These are phyloP conservation scores for Penicillium brasilianum DNA, from an alignment of 2,329 filamentous ascomycete genomes.

Conservation along the genomic window DNA sequence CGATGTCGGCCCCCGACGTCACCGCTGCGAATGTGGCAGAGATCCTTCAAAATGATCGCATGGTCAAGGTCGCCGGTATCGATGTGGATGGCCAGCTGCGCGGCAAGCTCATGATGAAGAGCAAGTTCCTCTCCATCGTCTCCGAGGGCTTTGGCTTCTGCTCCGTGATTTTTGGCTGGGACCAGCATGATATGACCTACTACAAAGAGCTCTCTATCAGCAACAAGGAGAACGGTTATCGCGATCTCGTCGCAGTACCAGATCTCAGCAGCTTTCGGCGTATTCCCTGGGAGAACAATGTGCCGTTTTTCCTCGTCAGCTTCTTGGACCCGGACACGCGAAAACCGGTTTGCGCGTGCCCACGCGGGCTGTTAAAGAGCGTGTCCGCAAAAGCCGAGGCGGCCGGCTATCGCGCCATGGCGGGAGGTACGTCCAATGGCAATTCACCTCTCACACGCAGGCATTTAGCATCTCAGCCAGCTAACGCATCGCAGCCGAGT, in stretches of 20 bases:
- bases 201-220: conserved; percentile 82
- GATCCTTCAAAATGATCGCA: conserved; percentile 71
- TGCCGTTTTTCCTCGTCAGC: conserved; percentile 82
- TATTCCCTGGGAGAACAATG: conserved; percentile 88
- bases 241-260: conserved; percentile 80
- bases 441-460: background rate
- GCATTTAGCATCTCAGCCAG: background rate
- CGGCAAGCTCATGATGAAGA: conserved; percentile 89
- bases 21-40: conserved; percentile 69
- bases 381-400: conserved; percentile 69
- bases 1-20: conserved; percentile 25
- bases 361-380: conserved; percentile 73
- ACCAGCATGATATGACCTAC: conserved; percentile 95
- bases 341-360: conserved; percentile 75
- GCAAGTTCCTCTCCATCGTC: conserved; percentile 87
- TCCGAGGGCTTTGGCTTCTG: conserved; percentile 87
- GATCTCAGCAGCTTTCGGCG: conserved; percentile 78
- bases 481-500: conserved; percentile 69
- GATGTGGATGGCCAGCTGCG: conserved; percentile 87
- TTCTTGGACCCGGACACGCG: conserved; percentile 82
- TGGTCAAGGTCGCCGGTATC: conserved; percentile 85
- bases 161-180: conserved; percentile 93
- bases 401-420: conserved; percentile 80
- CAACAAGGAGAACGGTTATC: conserved; percentile 89
- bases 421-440: conserved; percentile 70